These are phyloP conservation scores for Starmerella kuoi DNA, from an alignment of 805 yeast genomes.

Conservation along the genomic window DNA sequence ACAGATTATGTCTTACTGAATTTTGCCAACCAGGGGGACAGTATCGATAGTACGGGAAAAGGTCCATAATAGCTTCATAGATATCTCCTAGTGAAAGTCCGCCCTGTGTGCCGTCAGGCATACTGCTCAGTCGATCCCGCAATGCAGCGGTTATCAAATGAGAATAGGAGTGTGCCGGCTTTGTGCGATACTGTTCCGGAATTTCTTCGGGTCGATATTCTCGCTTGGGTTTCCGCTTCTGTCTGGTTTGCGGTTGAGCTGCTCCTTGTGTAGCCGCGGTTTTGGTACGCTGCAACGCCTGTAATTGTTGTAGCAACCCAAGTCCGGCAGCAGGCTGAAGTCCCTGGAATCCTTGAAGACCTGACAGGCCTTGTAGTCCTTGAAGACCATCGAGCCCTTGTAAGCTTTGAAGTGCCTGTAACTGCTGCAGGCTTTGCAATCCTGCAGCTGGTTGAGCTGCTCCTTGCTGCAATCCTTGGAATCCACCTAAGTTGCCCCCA, in stretches of 20 bases:
- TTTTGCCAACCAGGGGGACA: slow-evolving; percentile 98
- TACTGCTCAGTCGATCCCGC: slow-evolving; percentile 43
- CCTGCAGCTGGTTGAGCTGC: slow-evolving; percentile 6
- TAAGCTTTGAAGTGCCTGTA: slow-evolving; percentile 12
- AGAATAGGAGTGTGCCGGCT: slow-evolving; percentile 74
- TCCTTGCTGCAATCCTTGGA: slow-evolving; percentile 1
- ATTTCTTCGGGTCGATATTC: slow-evolving; percentile 70
- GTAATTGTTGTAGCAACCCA: slow-evolving; percentile 14
- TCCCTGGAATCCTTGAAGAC: slow-evolving; percentile 12
- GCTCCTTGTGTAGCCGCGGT: neutral
- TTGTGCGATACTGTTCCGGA: slow-evolving; percentile 73
- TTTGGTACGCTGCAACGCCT: slow-evolving; percentile 9
- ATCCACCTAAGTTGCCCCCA: slow-evolving; percentile 2
- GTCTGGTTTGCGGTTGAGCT: slow-evolving; percentile 6
- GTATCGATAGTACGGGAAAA: slow-evolving; percentile 82
- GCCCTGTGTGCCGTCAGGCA: slow-evolving; percentile 30
- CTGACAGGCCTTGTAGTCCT: slow-evolving; percentile 6
- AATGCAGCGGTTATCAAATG: slow-evolving; percentile 70
- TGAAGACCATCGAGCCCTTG: slow-evolving; percentile 14
- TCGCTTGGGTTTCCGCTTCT: slow-evolving; percentile 35
- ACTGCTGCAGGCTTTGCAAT: too few relatives aligned
- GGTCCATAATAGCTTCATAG: slow-evolving; percentile 70
- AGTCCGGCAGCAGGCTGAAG: slow-evolving; percentile 17
- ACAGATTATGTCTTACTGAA: slow-evolving; percentile 78
- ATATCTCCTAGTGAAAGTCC: slow-evolving; percentile 80